A percentile compares a stretch with the other conserved stretches of the same genome.
These are phyloP conservation scores for Capsicum baccatum DNA, from an alignment of 257 asterid genomes.

Conservation along the genomic window DNA sequence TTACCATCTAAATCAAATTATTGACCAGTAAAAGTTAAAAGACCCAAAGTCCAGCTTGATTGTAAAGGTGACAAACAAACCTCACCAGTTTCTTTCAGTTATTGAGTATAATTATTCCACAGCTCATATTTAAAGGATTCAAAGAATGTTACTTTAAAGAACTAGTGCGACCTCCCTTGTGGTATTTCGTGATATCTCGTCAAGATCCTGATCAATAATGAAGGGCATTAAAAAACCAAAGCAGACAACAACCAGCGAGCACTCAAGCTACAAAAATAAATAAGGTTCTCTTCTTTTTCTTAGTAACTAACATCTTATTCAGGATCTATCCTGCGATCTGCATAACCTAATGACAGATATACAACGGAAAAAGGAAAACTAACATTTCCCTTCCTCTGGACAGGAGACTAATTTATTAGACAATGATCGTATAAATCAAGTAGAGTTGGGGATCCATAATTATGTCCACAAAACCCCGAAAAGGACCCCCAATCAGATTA, in stretches of 20 bases:
- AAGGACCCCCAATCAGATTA: slow-evolving; percentile 3
- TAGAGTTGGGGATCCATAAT: slow-evolving; percentile 8
- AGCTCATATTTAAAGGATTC: background rate
- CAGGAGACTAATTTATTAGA: background rate
- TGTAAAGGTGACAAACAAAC: background rate
- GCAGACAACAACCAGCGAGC: background rate
- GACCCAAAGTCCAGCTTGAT: background rate
- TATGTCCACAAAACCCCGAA: background rate
- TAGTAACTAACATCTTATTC: slow-evolving; percentile 6
- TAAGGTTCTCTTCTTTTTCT: slow-evolving; percentile 2
- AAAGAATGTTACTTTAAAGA: background rate
- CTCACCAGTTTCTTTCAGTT: slow-evolving; percentile 1
- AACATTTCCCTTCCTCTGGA: background rate
- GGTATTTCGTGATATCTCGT: background rate
- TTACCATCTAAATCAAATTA: slow-evolving; percentile 12
- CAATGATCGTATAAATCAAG: slow-evolving; percentile 6
- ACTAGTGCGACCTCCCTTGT: background rate
- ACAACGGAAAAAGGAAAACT: background rate
- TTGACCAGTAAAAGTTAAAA: background rate
- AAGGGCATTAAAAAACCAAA: background rate
- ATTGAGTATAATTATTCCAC: slow-evolving; percentile 11
- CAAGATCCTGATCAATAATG: slow-evolving; percentile 20
- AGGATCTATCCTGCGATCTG: background rate
- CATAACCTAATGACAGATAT: background rate
- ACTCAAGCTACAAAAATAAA: background rate